Conservation (phyloP, 345 rosid species). For the Jatropha curcas region DNA sequence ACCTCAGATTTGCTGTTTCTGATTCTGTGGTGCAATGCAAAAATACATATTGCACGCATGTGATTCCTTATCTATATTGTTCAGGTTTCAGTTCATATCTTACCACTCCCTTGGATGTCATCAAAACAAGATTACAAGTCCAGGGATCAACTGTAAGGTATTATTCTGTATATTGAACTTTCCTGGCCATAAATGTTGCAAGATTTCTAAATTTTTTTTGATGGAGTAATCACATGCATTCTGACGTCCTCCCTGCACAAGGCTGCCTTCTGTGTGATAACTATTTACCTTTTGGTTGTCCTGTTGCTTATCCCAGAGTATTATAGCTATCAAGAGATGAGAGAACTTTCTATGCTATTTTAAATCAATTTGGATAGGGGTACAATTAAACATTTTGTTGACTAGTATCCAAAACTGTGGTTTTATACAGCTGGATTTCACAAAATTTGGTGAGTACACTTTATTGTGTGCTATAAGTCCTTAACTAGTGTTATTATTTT, state of each 20-base stretch:
- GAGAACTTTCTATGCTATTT: too few species aligned
- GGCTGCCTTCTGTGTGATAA: neutral
- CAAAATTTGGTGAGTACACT: too few species aligned
- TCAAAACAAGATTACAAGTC: slow-evolving; percentile 93
- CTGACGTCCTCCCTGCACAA: too few species aligned
- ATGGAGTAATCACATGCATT: neutral
- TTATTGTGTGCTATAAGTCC: too few species aligned
- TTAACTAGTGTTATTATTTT: too few species aligned
- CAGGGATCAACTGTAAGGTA: slow-evolving; percentile 83
- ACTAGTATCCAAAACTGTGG: too few species aligned
- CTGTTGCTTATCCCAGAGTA: neutral
- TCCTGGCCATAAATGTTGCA: neutral
- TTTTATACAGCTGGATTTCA: too few species aligned
- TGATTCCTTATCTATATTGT: slow-evolving; percentile 9
- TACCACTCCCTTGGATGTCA: slow-evolving; percentile 85
- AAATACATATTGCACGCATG: neutral
- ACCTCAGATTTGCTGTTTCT: neutral
- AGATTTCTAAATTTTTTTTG: neutral
- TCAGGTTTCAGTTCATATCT: slow-evolving; percentile 88
- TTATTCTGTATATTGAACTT: neutral
- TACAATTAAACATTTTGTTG: too few species aligned
- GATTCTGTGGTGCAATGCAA: slow-evolving; percentile 11
- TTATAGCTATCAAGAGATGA: too few species aligned
- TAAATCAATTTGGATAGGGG: too few species aligned
- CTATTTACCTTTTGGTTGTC: neutral